A percentile compares a stretch with the other conserved stretches of the same genome.
These are phyloP conservation scores for Thalassiosira pacifica DNA, from an alignment of 352 stramenopile species.

Conservation along the genomic window DNA sequence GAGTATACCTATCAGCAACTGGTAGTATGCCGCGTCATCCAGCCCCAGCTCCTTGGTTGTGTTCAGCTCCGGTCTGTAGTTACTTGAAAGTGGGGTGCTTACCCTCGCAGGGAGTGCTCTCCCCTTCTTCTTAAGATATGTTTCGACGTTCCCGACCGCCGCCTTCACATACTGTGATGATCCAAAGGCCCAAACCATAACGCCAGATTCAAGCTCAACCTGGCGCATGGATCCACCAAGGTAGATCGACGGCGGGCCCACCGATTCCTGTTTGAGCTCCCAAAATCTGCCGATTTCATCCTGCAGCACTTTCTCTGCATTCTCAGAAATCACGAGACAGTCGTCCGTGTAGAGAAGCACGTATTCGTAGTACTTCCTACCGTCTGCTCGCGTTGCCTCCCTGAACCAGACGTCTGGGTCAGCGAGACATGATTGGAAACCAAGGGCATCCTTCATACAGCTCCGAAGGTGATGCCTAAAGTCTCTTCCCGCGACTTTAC, in stretches of 20 bases:
- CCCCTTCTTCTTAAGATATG: slow-evolving; percentile 24
- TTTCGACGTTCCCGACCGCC: slow-evolving; percentile 59
- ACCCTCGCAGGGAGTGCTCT: neutral
- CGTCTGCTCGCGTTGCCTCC: neutral
- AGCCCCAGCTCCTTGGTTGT: slow-evolving; percentile 32
- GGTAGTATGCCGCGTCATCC: slow-evolving; percentile 51
- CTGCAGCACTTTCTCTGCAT: slow-evolving; percentile 8
- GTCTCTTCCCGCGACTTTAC: slow-evolving; percentile 37
- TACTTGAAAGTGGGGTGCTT: neutral
- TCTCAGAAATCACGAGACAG: slow-evolving; percentile 7
- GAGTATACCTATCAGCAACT: slow-evolving; percentile 63
- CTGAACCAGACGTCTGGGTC: slow-evolving; percentile 39
- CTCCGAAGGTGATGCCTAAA: slow-evolving; percentile 30
- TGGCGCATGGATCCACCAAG: slow-evolving; percentile 19
- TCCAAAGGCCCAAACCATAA: slow-evolving; percentile 59
- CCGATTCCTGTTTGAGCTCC: slow-evolving; percentile 16
- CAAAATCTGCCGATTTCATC: slow-evolving; percentile 22
- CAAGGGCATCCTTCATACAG: slow-evolving; percentile 20
- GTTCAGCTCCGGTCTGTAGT: slow-evolving; percentile 67
- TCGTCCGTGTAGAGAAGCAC: slow-evolving; percentile 26
- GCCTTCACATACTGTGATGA: slow-evolving; percentile 58
- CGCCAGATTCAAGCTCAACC: slow-evolving; percentile 58
- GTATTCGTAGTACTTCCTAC: slow-evolving; percentile 18
- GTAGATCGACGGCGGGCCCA: neutral
- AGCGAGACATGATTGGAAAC: slow-evolving; percentile 3